Base-by-base conservation (phyloP, 257 asterid genomes). In the Solanum raphanifolium region DNA sequence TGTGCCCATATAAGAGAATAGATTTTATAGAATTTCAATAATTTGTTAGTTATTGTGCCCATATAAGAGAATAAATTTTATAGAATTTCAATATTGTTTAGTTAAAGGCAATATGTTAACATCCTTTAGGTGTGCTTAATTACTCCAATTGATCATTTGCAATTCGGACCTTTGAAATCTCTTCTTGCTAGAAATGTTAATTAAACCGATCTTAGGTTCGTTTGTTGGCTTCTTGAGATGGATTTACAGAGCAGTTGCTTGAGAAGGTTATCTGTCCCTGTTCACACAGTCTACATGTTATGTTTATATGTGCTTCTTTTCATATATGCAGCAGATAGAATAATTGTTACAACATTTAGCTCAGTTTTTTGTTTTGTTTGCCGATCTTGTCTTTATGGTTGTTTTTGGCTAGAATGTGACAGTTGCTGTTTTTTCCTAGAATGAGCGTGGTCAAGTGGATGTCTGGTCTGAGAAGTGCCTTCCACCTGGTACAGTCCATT, bases 391-490 rank as follows among this genome's bases (percentile, higher is more conserved):
- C 74, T 66, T 78, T 62, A 36, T 84, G 83, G 46, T 74, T 81
- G 62, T 34, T 27, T 43, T 83, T 85, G 48, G 36, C 58, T 69
- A 20, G 25, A 9, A 81, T 20, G 25, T 83, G 21, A 32, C 21
- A 34, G 89, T 89, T 93, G 90, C 41, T 86, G 34, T 78, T 38
- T 38, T 13, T 88, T 90, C 86, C 39, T 90, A 97, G 99, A 97
- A 97, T 68, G 99, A 95, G 88, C 98, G 99, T 43, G 98, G 99
- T 65, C 98, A 88, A 91, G 99, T 97, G 90, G 99, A 97, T 88
- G 99, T 95, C 66, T 97, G 99, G 99, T 97, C 98, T 11, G 99
- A 95, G 93, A 97, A 95, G 92, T 95, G 99, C 93, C 98, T 97
- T 86, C 98, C 99, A 60, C 98, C 96, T 2, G 99, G 99, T 87